Evolutionary conservation across 371 early-diverging fungal genomes (phyloP).

Genomic region (Quaeritorhiza haematococci): DNA sequence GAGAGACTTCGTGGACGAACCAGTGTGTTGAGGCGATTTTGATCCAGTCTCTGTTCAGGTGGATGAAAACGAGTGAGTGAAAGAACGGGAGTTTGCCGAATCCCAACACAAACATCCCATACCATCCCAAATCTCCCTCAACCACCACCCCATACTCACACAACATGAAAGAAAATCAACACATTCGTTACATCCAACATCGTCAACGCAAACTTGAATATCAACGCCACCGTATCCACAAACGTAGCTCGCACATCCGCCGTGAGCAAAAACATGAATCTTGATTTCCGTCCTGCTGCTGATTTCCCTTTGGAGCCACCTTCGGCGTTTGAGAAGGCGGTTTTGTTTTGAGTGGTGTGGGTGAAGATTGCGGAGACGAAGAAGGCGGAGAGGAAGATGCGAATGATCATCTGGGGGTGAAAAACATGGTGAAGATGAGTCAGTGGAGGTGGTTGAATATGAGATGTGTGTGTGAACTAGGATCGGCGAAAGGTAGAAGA

Average conservation of each 20-base stretch:
- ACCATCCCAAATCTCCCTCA: no score
- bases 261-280: no score
- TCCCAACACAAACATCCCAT: no score
- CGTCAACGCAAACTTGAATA: slow-evolving; percentile 17
- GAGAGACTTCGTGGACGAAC: no score
- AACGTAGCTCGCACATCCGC: slow-evolving; percentile 21
- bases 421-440: neutral
- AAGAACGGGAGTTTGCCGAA: neutral
- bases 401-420: slow-evolving; percentile 12
- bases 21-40: slow-evolving; percentile 20
- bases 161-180: no score
- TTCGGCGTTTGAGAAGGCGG: slow-evolving; percentile 9
- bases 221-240: slow-evolving; percentile 17
- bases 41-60: slow-evolving; percentile 22
- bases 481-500: neutral
- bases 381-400: slow-evolving; percentile 16
- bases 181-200: no score
- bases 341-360: slow-evolving; percentile 17
- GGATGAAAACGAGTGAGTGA: slow-evolving; percentile 14
- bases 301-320: slow-evolving; percentile 11
- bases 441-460: neutral
- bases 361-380: slow-evolving; percentile 13
- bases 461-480: neutral
- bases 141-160: no score
- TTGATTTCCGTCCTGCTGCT: no score